phyloP scores from a whole-genome alignment of 495 filamentous ascomycete genomes.

The Talaromyces thailandensis region DNA sequence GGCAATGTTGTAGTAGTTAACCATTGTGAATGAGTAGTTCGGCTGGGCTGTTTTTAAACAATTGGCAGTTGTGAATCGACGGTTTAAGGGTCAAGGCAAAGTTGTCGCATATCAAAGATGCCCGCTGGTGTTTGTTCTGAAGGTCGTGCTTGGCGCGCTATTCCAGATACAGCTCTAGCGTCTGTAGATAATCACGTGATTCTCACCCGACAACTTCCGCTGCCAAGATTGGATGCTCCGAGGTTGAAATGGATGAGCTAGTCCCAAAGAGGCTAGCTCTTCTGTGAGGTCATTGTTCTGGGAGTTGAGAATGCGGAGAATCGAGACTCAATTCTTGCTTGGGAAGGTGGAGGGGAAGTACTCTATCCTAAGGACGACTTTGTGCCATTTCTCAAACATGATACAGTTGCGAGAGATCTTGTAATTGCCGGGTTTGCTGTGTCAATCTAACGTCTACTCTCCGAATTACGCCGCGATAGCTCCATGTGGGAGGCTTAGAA shows the following conservation, averaged over 20 bases:
- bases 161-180: background rate
- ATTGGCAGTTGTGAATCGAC: conserved; percentile 26
- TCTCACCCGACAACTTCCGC: background rate
- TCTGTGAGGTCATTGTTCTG: conserved; percentile 6
- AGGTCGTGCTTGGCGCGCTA: conserved; percentile 1
- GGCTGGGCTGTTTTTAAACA: conserved; percentile 15
- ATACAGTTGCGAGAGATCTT: background rate
- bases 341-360: background rate
- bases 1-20: conserved; percentile 72
- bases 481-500: background rate
- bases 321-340: conserved; percentile 3
- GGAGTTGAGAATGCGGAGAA: conserved; percentile 12
- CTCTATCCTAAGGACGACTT: background rate
- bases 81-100: conserved; percentile 15
- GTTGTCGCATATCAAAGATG: background rate
- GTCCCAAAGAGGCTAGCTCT: background rate
- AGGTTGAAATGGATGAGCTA: background rate
- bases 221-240: background rate
- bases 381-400: background rate
- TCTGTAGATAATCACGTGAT: background rate
- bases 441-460: background rate
- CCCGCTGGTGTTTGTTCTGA: background rate
- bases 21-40: conserved; percentile 59
- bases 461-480: background rate
- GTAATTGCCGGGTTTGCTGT: background rate